These are phyloP conservation scores for Penicillium italicum DNA, from an alignment of 2,329 filamentous ascomycete species.

Conservation along the genomic window DNA sequence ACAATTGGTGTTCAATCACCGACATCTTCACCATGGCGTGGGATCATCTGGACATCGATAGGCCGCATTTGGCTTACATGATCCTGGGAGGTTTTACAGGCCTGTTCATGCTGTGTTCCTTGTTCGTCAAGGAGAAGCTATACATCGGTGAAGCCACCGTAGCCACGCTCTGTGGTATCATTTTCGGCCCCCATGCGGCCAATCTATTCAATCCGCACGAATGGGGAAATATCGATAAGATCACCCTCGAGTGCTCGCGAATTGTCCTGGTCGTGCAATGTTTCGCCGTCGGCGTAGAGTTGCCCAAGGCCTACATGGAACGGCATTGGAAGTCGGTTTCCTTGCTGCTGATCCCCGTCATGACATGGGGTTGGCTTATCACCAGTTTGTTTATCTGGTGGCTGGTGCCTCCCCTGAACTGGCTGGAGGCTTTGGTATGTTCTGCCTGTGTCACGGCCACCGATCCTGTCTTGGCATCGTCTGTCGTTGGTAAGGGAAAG, in stretches of 20 bases:
- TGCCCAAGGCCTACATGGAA: conserved; percentile 83
- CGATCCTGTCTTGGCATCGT: conserved; percentile 93
- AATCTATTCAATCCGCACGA: conserved; percentile 58
- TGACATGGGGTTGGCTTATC: conserved; percentile 83
- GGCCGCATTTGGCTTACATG: conserved; percentile 96
- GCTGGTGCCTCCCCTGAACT: conserved; percentile 72
- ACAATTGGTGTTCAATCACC: background rate
- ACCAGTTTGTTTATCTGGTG: conserved; percentile 95
- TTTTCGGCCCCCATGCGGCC: conserved; percentile 66
- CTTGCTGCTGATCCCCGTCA: conserved; percentile 85
- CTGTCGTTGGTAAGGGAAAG: conserved; percentile 97
- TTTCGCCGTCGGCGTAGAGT: conserved; percentile 68
- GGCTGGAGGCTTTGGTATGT: conserved; percentile 83
- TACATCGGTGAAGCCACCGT: conserved; percentile 99
- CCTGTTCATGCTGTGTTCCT: conserved; percentile 96
- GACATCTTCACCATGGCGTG: conserved; percentile 45
- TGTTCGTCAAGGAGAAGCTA: conserved; percentile 95
- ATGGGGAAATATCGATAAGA: conserved; percentile 66
- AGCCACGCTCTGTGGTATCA: conserved; percentile 67
- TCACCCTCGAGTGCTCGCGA: conserved; percentile 67
- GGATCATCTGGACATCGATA: conserved; percentile 66
- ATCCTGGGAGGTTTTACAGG: conserved; percentile 97
- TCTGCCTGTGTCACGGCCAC: conserved; percentile 96
- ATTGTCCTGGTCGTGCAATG: conserved; percentile 70
- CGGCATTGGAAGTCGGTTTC: conserved; percentile 92